Conservation (phyloP, 108 stramenopile species). For the Nannochloropsis gaditana region DNA sequence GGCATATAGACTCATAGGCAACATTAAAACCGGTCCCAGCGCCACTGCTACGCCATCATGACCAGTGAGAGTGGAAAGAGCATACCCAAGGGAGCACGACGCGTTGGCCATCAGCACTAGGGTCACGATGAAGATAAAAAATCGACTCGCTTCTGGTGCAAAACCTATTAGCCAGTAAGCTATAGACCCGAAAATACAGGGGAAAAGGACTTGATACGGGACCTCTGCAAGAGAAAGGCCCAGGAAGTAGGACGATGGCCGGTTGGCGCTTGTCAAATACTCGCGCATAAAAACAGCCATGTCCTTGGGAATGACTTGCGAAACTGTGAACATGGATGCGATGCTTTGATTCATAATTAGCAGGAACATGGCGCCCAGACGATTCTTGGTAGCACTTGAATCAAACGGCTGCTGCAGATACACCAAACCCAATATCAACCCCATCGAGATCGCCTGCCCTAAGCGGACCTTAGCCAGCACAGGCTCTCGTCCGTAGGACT, state of each 20-base stretch:
- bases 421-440: background rate
- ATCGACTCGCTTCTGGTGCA: slow-evolving; percentile 20
- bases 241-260: background rate
- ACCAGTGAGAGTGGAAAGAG: slow-evolving; percentile 35
- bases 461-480: background rate
- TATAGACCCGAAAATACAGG: slow-evolving; percentile 27
- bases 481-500: background rate
- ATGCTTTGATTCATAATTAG: slow-evolving; percentile 16
- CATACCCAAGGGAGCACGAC: slow-evolving; percentile 32
- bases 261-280: slow-evolving; percentile 16
- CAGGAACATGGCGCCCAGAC: background rate
- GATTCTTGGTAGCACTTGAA: background rate
- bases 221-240: slow-evolving; percentile 25
- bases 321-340: background rate
- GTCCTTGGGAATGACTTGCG: slow-evolving; percentile 9
- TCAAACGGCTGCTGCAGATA: slow-evolving; percentile 19
- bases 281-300: slow-evolving; percentile 13
- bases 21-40: slow-evolving; percentile 39
- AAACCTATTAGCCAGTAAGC: slow-evolving; percentile 35
- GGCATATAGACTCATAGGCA: slow-evolving; percentile 1
- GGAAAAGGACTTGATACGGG: slow-evolving; percentile 39
- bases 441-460: background rate
- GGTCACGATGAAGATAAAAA: slow-evolving; percentile 35
- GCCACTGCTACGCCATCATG: slow-evolving; percentile 37
- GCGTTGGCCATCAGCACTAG: slow-evolving; percentile 35